Percentiles rank a stretch among this genome's conserved stretches.
Evolutionary conservation across 2,329 filamentous ascomycete species (phyloP).

Genomic region (Fusarium drepaniforme): DNA sequence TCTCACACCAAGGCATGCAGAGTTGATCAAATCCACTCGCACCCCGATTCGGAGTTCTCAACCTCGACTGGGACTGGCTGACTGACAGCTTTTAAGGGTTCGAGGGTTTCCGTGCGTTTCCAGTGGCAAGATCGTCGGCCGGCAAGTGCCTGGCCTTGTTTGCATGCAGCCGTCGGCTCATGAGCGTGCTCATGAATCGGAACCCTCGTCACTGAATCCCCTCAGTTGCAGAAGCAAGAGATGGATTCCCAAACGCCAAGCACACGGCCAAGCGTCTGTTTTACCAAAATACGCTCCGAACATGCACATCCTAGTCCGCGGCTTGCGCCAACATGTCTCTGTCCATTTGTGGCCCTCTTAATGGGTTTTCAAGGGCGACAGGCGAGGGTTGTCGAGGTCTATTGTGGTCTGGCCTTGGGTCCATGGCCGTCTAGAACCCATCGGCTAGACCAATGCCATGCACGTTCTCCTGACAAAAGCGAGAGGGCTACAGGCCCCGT

Average conservation of each 20-base stretch:
- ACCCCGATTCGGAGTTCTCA: neutral
- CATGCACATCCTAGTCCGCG: neutral
- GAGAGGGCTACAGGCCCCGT: neutral
- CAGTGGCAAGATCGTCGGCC: neutral
- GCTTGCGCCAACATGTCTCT: slow-evolving; percentile 17
- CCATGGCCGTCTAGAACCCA: slow-evolving; percentile 28
- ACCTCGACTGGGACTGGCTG: neutral
- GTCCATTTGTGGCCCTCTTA: slow-evolving; percentile 16
- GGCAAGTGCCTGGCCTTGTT: neutral
- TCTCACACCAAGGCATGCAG: slow-evolving; percentile 6
- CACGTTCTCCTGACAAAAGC: slow-evolving; percentile 3
- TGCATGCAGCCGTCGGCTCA: neutral
- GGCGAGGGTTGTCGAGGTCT: neutral
- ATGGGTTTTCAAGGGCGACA: neutral
- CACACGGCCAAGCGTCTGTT: slow-evolving; percentile 4
- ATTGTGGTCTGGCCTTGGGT: slow-evolving; percentile 21
- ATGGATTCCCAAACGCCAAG: neutral
- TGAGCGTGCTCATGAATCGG: neutral
- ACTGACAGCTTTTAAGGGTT: neutral
- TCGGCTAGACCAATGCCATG: slow-evolving; percentile 5
- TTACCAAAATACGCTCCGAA: slow-evolving; percentile 9
- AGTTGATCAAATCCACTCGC: slow-evolving; percentile 1
- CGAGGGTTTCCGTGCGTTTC: neutral
- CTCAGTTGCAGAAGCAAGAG: neutral
- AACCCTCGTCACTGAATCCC: neutral